These are phyloP conservation scores for Quercus phellos DNA, from an alignment of 331 rosid genomes.

Conservation along the genomic window DNA sequence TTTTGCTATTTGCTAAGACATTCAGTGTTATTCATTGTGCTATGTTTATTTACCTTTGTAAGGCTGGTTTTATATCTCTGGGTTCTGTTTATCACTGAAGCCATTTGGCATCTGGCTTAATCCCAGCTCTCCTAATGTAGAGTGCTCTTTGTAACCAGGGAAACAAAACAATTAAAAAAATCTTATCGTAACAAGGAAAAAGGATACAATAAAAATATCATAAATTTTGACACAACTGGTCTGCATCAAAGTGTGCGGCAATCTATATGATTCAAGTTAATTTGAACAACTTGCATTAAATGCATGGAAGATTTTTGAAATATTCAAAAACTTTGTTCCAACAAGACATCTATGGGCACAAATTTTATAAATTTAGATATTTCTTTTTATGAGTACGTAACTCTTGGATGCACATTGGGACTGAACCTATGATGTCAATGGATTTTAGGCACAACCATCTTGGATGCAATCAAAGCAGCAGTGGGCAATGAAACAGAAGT, in stretches of 20 bases:
- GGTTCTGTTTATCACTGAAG: neutral
- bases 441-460: constrained; percentile 70
- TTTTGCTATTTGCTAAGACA: neutral
- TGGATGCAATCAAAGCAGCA: constrained; percentile 67
- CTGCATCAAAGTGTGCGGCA: too few species aligned
- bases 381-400: neutral
- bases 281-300: neutral
- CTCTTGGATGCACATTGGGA: neutral
- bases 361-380: neutral
- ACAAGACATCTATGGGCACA: neutral
- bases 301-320: neutral
- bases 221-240: too few species aligned
- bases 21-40: neutral
- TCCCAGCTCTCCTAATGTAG: neutral
- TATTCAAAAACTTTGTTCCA: neutral
- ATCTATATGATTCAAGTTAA: neutral
- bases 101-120: neutral
- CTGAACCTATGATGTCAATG: constrained; percentile 5
- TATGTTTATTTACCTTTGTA: neutral
- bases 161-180: too few species aligned
- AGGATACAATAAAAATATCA: too few species aligned
- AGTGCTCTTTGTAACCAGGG: neutral
- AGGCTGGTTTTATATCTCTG: neutral
- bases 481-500: constrained; percentile 60
- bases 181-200: too few species aligned